phyloP scores from a whole-genome alignment of 345 rosid species.

The Aurinia saxatilis region DNA sequence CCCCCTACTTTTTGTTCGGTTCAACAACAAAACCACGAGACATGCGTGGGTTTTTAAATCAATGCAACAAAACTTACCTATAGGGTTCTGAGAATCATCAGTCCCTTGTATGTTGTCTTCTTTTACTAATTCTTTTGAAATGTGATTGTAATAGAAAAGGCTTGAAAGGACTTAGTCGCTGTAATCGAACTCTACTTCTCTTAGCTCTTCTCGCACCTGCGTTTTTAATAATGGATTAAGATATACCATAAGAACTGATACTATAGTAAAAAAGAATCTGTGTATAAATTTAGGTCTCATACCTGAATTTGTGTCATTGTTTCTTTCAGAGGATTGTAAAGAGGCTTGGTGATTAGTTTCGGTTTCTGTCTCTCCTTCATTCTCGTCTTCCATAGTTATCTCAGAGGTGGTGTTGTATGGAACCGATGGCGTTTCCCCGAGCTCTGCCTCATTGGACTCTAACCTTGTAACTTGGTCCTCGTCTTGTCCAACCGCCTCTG shows the following conservation, averaged over 20 bases:
- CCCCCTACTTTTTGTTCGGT: background rate
- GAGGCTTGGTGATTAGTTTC: slow-evolving; percentile 19
- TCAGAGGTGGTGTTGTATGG: slow-evolving; percentile 3
- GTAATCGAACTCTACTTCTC: slow-evolving; percentile 17
- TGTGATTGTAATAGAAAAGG: slow-evolving; percentile 34
- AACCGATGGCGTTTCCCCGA: slow-evolving; percentile 7
- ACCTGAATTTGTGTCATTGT: slow-evolving; percentile 22
- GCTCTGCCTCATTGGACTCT: slow-evolving; percentile 15
- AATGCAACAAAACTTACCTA: slow-evolving; percentile 4
- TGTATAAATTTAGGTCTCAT: background rate
- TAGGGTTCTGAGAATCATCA: background rate
- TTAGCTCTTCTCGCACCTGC: slow-evolving; percentile 38
- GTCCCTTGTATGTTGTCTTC: slow-evolving; percentile 8
- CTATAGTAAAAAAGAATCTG: background rate
- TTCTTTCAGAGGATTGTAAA: slow-evolving; percentile 5
- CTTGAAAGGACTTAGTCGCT: slow-evolving; percentile 31
- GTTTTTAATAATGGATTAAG: background rate
- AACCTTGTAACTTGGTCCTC: background rate
- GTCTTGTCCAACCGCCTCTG: slow-evolving; percentile 15
- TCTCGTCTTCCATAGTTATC: slow-evolving; percentile 15
- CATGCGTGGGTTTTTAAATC: slow-evolving; percentile 9
- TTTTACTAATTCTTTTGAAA: slow-evolving; percentile 38
- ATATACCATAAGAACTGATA: background rate
- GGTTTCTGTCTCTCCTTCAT: slow-evolving; percentile 23
- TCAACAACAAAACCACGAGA: background rate